phyloP scores from a whole-genome alignment of 768 basidiomycete genomes.

The Boletus sensibilis region DNA sequence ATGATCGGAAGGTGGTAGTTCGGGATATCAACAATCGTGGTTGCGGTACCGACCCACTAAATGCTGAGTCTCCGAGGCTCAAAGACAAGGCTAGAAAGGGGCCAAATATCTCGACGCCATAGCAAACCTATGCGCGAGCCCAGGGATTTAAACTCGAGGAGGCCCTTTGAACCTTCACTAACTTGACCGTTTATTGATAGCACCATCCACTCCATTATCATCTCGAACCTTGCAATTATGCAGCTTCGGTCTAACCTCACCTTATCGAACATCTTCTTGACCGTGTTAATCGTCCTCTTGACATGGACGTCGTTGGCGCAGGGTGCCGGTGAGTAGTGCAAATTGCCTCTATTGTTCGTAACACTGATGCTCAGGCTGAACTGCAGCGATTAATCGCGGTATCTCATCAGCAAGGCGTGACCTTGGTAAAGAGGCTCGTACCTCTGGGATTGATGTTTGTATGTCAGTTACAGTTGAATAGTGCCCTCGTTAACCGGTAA shows the following conservation, averaged over 20 bases:
- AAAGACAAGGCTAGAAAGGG: background rate
- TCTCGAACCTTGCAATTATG: background rate
- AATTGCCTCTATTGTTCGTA: background rate
- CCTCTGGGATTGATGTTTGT: background rate
- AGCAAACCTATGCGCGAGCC: conserved; percentile 2
- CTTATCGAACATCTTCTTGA: background rate
- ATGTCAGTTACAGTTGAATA: background rate
- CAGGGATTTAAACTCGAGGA: conserved; percentile 5
- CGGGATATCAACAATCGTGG: background rate
- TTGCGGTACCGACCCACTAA: conserved; percentile 1
- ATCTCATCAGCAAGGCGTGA: background rate
- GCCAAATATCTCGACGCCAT: background rate
- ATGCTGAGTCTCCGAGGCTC: background rate
- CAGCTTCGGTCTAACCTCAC: background rate
- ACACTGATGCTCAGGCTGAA: background rate
- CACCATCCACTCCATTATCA: background rate
- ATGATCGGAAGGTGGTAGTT: too few relatives aligned
- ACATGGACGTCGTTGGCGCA: conserved; percentile 5
- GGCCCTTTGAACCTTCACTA: background rate
- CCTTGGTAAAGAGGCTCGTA: background rate
- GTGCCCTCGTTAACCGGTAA: background rate
- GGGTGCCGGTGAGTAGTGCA: conserved; percentile 6
- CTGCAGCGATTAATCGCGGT: conserved; percentile 1
- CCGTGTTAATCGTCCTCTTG: background rate
- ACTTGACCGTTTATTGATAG: background rate